Base-by-base conservation (phyloP, 1,284 basidiomycete genomes). In the Marasmius oreades region DNA sequence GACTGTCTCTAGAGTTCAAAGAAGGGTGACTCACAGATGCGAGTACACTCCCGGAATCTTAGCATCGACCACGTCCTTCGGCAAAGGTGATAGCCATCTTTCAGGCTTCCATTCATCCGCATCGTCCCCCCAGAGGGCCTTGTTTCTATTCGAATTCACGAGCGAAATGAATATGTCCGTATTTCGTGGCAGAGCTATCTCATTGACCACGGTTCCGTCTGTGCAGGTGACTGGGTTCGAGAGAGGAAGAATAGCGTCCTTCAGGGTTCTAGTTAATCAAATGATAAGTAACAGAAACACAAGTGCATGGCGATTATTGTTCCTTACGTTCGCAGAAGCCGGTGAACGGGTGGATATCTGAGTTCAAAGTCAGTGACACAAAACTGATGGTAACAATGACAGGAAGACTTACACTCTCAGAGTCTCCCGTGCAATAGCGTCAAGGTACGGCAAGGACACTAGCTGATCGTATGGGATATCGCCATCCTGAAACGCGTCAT, bases 71-170 rank as follows among this genome's bases (percentile, higher is more conserved):
- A 60, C 20, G 42, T 55, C 60, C 11, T 59, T 48, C 7, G 69
- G 69, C 7, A 71, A 59, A 11, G 68, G 65, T 16, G 57, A 53
- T 16, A 71, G 61, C 70, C 70, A 73, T 14, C 71, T 60, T 47
- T 72, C 67, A 11, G 71, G 71, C 50, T 70, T 71, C 70, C 71
- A 73, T 48, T 71, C 69, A n/a, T 64, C 48, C 12, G 69, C 66
- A 56, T 73, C 72, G 26, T 61, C 57, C 2, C 72, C 72, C 72
- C 72, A 74, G 1, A 72, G 43, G 0, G 57, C 55, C 22, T 66
- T 64, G 54, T 71, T 64, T 33, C 67, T 59, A 51, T 73, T 73
- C 5, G 62, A 51, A 24, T 59, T 62, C 14, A 67, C 14, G 22
- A 70, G 65, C 1, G 67, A 66, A 10, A 69, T 59, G 23, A 67